phyloP scores from a whole-genome alignment of 2,329 filamentous ascomycete species.

The Didymellaceae sp. region DNA sequence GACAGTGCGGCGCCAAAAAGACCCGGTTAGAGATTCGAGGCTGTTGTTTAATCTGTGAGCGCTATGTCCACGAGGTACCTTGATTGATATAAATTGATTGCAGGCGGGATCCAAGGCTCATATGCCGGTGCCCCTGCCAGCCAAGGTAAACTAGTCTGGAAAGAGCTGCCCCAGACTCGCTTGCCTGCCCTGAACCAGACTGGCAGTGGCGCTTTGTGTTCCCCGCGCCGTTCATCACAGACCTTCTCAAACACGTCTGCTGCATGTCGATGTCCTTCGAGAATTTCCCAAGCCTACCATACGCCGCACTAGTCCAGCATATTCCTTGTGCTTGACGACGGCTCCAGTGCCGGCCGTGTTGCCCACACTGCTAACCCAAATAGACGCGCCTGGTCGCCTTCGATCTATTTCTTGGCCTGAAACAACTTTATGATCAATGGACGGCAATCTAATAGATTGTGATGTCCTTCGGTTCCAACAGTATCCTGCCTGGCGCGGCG shows the following conservation, averaged over 20 bases:
- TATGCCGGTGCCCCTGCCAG: slow-evolving; percentile 29
- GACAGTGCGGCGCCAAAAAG: slow-evolving; percentile 20
- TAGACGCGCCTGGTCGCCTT: slow-evolving; percentile 25
- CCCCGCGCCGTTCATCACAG: slow-evolving; percentile 22
- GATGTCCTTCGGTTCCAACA: slow-evolving; percentile 16
- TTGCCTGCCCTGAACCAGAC: slow-evolving; percentile 22
- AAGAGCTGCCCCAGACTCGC: slow-evolving; percentile 32
- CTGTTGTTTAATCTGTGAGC: slow-evolving; percentile 39
- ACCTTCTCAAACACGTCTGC: slow-evolving; percentile 24
- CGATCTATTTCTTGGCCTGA: slow-evolving; percentile 31
- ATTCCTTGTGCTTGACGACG: slow-evolving; percentile 10
- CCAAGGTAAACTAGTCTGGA: slow-evolving; percentile 23
- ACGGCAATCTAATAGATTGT: slow-evolving; percentile 45
- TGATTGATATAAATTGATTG: slow-evolving; percentile 50
- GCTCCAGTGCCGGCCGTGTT: slow-evolving; percentile 14
- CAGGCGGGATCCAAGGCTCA: slow-evolving; percentile 39
- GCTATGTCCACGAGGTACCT: slow-evolving; percentile 25
- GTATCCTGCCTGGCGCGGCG: slow-evolving; percentile 17
- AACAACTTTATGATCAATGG: slow-evolving; percentile 31
- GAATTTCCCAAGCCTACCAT: slow-evolving; percentile 22
- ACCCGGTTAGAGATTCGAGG: slow-evolving; percentile 34
- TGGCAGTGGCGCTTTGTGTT: slow-evolving; percentile 15
- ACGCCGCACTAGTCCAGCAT: slow-evolving; percentile 7
- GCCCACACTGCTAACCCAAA: slow-evolving; percentile 29
- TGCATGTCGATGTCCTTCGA: slow-evolving; percentile 29